These are phyloP conservation scores for Hygrophoropsis aurantiaca DNA, from an alignment of 768 basidiomycete species.

Conservation along the genomic window DNA sequence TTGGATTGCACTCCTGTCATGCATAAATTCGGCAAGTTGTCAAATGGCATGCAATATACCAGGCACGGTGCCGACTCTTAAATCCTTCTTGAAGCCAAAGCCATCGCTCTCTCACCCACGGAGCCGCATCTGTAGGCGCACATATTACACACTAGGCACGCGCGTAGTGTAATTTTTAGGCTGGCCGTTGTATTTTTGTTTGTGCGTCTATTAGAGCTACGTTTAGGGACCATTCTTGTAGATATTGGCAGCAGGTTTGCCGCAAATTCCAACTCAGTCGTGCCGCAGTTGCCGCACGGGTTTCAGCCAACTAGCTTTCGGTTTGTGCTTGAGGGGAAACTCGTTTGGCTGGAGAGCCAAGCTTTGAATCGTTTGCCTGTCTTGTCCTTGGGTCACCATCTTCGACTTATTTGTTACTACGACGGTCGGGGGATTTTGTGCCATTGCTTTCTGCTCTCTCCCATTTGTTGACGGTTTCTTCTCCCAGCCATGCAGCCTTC, in stretches of 20 bases:
- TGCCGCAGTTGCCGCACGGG: constrained; percentile 6
- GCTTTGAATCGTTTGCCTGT: background rate
- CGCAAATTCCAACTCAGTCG: constrained; percentile 8
- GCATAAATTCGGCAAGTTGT: background rate
- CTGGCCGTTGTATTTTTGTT: too few relatives aligned
- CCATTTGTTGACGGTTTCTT: constrained; percentile 2
- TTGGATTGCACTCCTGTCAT: too few relatives aligned
- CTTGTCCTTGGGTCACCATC: constrained; percentile 4
- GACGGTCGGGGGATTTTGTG: constrained; percentile 7
- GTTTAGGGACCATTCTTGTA: background rate
- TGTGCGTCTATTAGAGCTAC: too few relatives aligned
- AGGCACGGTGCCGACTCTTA: background rate
- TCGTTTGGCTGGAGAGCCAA: constrained; percentile 3
- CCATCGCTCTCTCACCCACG: too few relatives aligned
- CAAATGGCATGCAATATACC: background rate
- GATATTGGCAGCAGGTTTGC: background rate
- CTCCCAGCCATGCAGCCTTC: constrained; percentile 62
- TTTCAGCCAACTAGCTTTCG: background rate
- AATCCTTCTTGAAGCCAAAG: background rate
- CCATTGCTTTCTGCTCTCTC: constrained; percentile 15
- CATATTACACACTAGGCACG: background rate
- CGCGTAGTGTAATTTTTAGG: background rate
- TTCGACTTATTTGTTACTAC: constrained; percentile 8
- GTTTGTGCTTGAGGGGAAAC: background rate
- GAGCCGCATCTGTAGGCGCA: too few relatives aligned